Evolutionary conservation across 2,329 filamentous ascomycete genomes (phyloP).

Genomic region (Ascocoryne sarcoides): DNA sequence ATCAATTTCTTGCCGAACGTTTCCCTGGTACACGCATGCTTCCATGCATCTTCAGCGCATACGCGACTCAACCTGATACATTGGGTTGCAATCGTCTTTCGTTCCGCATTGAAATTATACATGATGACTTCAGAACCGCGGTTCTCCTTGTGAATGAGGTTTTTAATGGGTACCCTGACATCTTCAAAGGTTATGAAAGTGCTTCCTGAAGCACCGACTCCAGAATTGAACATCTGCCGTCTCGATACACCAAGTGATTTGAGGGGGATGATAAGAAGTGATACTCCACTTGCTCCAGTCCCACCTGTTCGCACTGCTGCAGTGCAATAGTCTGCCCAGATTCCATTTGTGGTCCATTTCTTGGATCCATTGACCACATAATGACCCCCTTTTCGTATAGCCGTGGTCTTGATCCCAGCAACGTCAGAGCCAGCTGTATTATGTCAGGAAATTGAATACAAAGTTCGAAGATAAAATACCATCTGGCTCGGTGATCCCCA

Average conservation of each 20-base stretch:
- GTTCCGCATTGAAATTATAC: conserved; percentile 51
- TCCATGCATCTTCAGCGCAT: conserved; percentile 43
- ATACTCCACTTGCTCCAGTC: conserved; percentile 43
- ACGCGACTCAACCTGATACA: conserved; percentile 49
- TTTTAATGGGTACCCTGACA: conserved; percentile 43
- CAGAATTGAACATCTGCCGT: conserved; percentile 52
- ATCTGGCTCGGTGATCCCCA: conserved; percentile 57
- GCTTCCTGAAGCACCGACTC: conserved; percentile 53
- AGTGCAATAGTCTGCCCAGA: conserved; percentile 52
- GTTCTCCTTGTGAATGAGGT: conserved; percentile 46
- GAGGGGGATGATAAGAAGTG: conserved; percentile 48
- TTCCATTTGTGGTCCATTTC: conserved; percentile 59
- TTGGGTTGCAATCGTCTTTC: conserved; percentile 47
- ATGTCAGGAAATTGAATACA: conserved; percentile 4
- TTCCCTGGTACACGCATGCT: conserved; percentile 41
- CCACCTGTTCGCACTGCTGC: conserved; percentile 53
- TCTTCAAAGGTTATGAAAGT: conserved; percentile 48
- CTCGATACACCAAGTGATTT: conserved; percentile 40
- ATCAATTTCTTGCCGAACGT: conserved; percentile 53
- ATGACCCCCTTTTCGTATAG: conserved; percentile 38
- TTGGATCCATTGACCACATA: conserved; percentile 60
- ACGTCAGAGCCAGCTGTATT: conserved; percentile 50
- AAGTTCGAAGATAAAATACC: conserved; percentile 42
- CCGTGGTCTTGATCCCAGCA: conserved; percentile 53
- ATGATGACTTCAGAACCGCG: conserved; percentile 50